A percentile compares a stretch with the other conserved stretches of the same genome.
phyloP scores from a whole-genome alignment of 1,139 yeast species.

The Lodderomyces parapsilosis region DNA sequence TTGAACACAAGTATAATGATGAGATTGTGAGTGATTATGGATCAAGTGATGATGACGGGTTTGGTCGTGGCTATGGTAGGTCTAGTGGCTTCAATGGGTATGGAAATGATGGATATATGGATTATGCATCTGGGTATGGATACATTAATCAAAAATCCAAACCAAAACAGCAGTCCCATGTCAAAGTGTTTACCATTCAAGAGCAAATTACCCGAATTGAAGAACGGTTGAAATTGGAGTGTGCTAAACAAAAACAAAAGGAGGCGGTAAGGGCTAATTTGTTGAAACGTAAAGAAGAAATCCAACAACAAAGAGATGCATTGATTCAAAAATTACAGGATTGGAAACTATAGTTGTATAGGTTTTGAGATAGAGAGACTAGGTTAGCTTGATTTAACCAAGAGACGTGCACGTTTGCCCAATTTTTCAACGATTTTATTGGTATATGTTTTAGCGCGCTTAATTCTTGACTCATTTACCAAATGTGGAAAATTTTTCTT shows the following conservation, averaged over 20 bases:
- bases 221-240: conserved; percentile 10
- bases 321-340: neutral
- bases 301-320: neutral
- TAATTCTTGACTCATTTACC: conserved; percentile 2
- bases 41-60: conserved; percentile 9
- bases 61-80: neutral
- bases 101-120: neutral
- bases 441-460: conserved; percentile 3
- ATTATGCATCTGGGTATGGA: neutral
- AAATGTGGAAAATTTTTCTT: neutral
- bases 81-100: neutral
- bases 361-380: too few relatives aligned
- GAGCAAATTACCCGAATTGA: conserved; percentile 14
- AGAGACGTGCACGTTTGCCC: neutral
- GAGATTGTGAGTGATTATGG: conserved; percentile 20
- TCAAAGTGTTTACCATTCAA: conserved; percentile 13
- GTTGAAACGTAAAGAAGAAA: conserved; percentile 10
- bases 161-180: neutral
- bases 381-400: neutral
- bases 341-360: neutral
- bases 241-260: conserved; percentile 8
- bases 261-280: conserved; percentile 6
- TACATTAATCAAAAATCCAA: neutral
- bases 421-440: neutral
- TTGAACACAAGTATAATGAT: conserved; percentile 9